phyloP scores from a whole-genome alignment of 345 rosid genomes.

The Carallia brachiata region DNA sequence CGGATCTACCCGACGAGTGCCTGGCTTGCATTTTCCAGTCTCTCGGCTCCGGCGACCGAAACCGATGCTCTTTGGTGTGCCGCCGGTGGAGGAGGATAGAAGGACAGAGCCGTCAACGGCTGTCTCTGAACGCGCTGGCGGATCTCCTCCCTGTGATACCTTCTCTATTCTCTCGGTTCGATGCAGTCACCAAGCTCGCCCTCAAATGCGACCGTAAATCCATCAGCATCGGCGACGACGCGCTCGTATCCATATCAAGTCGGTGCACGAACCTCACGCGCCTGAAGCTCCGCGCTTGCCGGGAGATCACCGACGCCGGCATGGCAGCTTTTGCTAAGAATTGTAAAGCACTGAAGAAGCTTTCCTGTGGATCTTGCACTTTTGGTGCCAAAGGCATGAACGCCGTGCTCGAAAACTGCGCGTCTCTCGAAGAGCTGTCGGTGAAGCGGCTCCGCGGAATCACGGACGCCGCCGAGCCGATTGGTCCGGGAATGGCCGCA shows the following conservation, averaged over 20 bases:
- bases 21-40: conserved; percentile 27
- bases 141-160: conserved; percentile 21
- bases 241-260: conserved; percentile 41
- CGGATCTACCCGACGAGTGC: conserved; percentile 31
- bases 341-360: conserved; percentile 58
- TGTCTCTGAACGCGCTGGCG: conserved; percentile 1
- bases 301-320: conserved; percentile 62
- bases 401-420: conserved; percentile 36
- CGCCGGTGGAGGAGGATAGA: conserved; percentile 37
- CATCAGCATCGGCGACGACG: conserved; percentile 30
- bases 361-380: conserved; percentile 39
- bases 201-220: conserved; percentile 49
- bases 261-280: conserved; percentile 62
- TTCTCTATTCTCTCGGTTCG: conserved; percentile 37
- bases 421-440: conserved; percentile 40
- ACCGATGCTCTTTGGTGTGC: conserved; percentile 37
- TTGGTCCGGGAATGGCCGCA: conserved; percentile 1
- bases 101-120: conserved; percentile 3
- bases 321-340: conserved; percentile 57
- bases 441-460: conserved; percentile 40
- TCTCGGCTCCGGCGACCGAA: conserved; percentile 28
- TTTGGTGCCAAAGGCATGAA: conserved; percentile 34
- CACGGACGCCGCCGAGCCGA: background rate
- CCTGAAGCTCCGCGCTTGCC: conserved; percentile 72
- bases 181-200: conserved; percentile 36